Evolutionary conservation across 2,329 filamentous ascomycete species (phyloP).

Genomic region (Lasiodiplodia citricola): DNA sequence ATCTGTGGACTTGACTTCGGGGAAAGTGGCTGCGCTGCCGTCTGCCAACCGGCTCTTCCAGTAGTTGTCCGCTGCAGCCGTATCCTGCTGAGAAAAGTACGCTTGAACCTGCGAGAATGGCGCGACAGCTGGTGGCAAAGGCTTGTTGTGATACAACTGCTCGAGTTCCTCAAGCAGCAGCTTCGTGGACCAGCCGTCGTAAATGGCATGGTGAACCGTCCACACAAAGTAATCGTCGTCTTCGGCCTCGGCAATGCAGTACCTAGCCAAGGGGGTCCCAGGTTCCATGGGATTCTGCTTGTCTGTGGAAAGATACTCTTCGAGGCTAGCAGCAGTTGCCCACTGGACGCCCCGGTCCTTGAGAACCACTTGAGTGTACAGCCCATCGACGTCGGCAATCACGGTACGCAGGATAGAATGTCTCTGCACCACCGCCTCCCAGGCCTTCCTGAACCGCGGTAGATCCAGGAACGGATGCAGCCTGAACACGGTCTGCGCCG

Average conservation of each 20-base stretch:
- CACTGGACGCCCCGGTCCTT: background rate
- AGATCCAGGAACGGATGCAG: conserved; percentile 33
- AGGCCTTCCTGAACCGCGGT: conserved; percentile 43
- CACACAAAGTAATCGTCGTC: background rate
- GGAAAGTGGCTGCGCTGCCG: background rate
- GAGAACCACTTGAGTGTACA: too few relatives aligned
- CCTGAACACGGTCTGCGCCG: conserved; percentile 43
- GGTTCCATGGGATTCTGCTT: background rate
- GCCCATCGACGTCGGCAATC: conserved; percentile 57
- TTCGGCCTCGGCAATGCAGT: background rate
- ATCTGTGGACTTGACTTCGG: background rate
- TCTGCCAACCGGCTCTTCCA: background rate
- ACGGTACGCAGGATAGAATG: conserved; percentile 71
- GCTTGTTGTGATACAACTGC: background rate
- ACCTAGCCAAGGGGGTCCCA: background rate
- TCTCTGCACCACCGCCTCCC: conserved; percentile 59
- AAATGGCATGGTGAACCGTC: conserved; percentile 27
- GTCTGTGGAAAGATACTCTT: background rate
- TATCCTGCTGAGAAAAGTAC: background rate
- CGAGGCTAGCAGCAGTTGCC: background rate
- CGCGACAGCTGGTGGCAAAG: background rate
- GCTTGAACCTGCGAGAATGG: background rate
- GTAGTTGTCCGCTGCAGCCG: background rate
- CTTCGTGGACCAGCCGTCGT: background rate
- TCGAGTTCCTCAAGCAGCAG: background rate